Conservation (phyloP, 2,329 filamentous ascomycete genomes). For the Knoxdaviesia capensis region DNA sequence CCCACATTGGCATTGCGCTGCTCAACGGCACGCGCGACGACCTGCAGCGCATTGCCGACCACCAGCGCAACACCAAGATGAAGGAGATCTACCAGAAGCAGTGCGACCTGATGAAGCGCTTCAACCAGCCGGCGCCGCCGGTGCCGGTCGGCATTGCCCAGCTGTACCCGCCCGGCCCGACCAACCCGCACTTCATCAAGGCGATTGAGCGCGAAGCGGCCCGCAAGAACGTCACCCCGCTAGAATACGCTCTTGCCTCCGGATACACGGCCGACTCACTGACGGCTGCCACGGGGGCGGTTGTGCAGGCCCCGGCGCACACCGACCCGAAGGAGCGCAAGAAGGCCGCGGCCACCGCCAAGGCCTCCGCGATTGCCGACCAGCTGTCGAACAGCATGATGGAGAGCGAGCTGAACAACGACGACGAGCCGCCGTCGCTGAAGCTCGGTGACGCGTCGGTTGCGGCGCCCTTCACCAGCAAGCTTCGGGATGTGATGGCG, state of each 20-base stretch:
- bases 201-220: slow-evolving; percentile 73
- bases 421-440: slow-evolving; percentile 81
- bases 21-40: slow-evolving; percentile 90
- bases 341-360: slow-evolving; percentile 45
- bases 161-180: slow-evolving; percentile 74
- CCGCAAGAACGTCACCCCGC: slow-evolving; percentile 49
- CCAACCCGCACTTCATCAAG: slow-evolving; percentile 86
- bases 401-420: slow-evolving; percentile 61
- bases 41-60: slow-evolving; percentile 76
- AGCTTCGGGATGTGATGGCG: slow-evolving; percentile 88
- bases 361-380: slow-evolving; percentile 64
- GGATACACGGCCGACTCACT: slow-evolving; percentile 36
- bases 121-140: slow-evolving; percentile 85
- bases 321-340: slow-evolving; percentile 33
- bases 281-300: slow-evolving; percentile 36
- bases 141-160: slow-evolving; percentile 86
- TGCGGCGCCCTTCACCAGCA: slow-evolving; percentile 92
- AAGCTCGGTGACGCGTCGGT: slow-evolving; percentile 96
- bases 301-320: slow-evolving; percentile 25
- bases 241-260: slow-evolving; percentile 32
- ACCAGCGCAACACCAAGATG: slow-evolving; percentile 89
- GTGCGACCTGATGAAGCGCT: slow-evolving; percentile 71
- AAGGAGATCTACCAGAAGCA: slow-evolving; percentile 99
- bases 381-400: slow-evolving; percentile 75
- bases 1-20: slow-evolving; percentile 87